Evolutionary conservation across 768 basidiomycete species (phyloP), one percentile per base, ranked within the genome.

Genomic region (Mycena vulgaris): DNA sequence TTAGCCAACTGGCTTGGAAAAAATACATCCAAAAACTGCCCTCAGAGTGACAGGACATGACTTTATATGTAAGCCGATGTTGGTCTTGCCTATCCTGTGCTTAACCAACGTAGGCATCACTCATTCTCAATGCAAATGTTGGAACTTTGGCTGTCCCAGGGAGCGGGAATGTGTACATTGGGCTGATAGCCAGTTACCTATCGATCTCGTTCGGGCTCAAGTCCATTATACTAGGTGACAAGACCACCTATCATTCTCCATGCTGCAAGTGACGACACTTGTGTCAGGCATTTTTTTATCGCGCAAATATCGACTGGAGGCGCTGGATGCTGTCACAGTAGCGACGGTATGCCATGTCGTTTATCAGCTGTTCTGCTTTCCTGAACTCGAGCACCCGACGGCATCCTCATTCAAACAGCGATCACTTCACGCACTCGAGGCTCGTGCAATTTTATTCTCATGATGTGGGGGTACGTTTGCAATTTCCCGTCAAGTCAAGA

Each of bases 61-160:
- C 19, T 23, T 31, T 63, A 28, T 40, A 52, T 52, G 61, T 63
- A 35, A 33, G 60, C n/a, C 48, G 47, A 47, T 58, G 27, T 42
- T 3, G 2, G 39, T 28, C 5, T n/a, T 25, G 10, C 27, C 10
- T 27, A 51, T 28, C 14, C n/a, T n/a, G n/a, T n/a, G 14, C 28
- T 17, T 7, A 51, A 27, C 10, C 49, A 4, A 6, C 8, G 30
- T 51, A 51, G 49, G 28, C 27, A 4, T 6, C 14, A 13, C 49
- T 28, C 28, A 10, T 30, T 30, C 14, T 51, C 25, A 27, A 17
- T 51, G 30, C 52, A 19, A 16, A 28, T 8, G 19, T 55, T 31
- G 33, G n/a, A 17, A 6, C 39, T 25, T 27, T 56, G 6, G 55
- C 55, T 3, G 10, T 56, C 1, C 55, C 35, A 5, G 35, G 33